These are phyloP conservation scores for Delonix regia DNA, from an alignment of 306 rosid species.

Conservation along the genomic window DNA sequence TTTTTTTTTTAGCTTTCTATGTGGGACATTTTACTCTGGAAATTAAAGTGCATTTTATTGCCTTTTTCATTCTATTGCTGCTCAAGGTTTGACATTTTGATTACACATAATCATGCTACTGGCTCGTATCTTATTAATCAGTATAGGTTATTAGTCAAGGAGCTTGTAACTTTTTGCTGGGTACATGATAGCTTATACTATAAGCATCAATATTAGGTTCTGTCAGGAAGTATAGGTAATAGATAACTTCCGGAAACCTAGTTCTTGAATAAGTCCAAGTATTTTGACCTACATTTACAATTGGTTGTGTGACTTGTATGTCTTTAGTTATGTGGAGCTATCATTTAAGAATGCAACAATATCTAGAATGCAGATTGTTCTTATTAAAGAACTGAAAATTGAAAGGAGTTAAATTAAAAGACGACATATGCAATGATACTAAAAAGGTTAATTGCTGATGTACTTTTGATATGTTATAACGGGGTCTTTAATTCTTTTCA, in stretches of 20 bases:
- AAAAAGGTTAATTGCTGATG: not conserved
- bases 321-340: not conserved
- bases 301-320: not conserved
- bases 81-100: constrained; percentile 17
- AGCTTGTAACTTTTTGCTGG: not conserved
- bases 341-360: not conserved
- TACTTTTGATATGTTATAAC: constrained; percentile 12
- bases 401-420: constrained; percentile 1
- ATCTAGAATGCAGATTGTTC: constrained; percentile 16
- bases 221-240: not conserved
- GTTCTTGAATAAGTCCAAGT: not conserved
- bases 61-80: constrained; percentile 16
- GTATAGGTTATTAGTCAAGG: constrained; percentile 20
- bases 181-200: not conserved
- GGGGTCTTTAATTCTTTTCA: too few relatives aligned
- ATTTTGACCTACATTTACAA: constrained; percentile 2
- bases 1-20: constrained; percentile 10
- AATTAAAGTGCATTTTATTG: constrained; percentile 7
- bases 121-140: not conserved
- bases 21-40: constrained; percentile 10
- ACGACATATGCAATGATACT: constrained; percentile 9
- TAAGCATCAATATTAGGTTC: constrained; percentile 3
- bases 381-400: not conserved
- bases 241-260: constrained; percentile 15
- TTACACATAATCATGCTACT: not conserved